These are phyloP conservation scores for Ophiocordyceps unilateralis DNA, from an alignment of 2,329 filamentous ascomycete genomes.

Conservation along the genomic window DNA sequence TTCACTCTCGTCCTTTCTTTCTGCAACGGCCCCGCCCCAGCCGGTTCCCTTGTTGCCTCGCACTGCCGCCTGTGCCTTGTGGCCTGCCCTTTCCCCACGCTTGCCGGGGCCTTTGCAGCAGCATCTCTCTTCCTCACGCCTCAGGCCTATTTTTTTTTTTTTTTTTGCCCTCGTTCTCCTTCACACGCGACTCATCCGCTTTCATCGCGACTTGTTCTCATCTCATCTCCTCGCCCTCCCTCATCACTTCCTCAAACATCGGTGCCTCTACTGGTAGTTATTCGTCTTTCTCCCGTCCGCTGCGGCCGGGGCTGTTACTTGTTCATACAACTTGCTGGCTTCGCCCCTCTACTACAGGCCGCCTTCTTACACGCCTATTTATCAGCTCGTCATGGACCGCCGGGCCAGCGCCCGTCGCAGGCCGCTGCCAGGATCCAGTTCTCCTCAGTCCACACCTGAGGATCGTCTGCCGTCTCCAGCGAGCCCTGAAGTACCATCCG, in stretches of 20 bases:
- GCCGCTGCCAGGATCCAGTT: not conserved
- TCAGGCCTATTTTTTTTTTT: no score
- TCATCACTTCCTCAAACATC: not conserved
- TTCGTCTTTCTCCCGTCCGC: no score
- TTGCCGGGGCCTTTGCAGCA: not conserved
- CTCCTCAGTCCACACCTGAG: not conserved
- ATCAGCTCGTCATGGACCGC: not conserved
- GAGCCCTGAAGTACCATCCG: constrained; percentile 5
- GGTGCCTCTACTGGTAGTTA: not conserved
- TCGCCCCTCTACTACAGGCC: not conserved
- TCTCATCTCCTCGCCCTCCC: not conserved
- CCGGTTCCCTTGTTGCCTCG: not conserved
- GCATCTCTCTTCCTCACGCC: not conserved
- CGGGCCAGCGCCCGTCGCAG: not conserved
- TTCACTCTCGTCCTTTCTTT: not conserved
- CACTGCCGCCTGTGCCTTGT: not conserved
- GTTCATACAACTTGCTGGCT: not conserved
- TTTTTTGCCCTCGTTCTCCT: not conserved
- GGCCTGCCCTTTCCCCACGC: not conserved
- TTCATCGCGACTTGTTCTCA: not conserved
- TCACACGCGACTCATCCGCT: not conserved
- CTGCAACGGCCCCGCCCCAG: not conserved
- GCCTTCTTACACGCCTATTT: not conserved
- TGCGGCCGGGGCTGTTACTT: no score
- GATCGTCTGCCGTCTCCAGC: not conserved